Conservation (phyloP, 164 flowering plant genomes). For the Akebia trifoliata region DNA sequence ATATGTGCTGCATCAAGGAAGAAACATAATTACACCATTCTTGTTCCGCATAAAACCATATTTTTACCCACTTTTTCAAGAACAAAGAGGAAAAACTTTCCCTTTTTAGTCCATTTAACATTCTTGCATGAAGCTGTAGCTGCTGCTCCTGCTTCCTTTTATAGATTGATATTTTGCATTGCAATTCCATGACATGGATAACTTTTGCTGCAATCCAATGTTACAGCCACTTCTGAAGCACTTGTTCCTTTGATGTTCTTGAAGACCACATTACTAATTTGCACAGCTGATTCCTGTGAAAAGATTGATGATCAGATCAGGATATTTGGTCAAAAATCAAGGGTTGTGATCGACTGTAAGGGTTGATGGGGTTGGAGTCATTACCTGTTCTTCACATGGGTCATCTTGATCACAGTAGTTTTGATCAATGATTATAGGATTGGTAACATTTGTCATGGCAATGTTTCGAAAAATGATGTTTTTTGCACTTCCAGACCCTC, state of each 20-base stretch:
- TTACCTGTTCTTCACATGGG: conserved; percentile 42
- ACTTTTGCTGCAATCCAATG: conserved; percentile 40
- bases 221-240: conserved; percentile 34
- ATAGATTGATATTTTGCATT: conserved; percentile 31
- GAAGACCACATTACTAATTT: conserved; percentile 37
- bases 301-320: not conserved
- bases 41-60: not conserved
- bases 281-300: conserved; percentile 38
- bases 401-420: conserved; percentile 39
- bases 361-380: not conserved
- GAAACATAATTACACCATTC: no score
- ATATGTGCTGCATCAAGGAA: no score
- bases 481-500: conserved; percentile 41
- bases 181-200: conserved; percentile 37
- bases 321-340: not conserved
- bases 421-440: conserved; percentile 54
- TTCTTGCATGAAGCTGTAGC: conserved; percentile 29
- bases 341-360: not conserved
- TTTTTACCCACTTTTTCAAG: not conserved
- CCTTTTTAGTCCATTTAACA: conserved; percentile 19
- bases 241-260: conserved; percentile 50
- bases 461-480: conserved; percentile 34
- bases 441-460: conserved; percentile 35
- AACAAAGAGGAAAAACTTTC: conserved; percentile 3
- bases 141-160: conserved; percentile 1